Evolutionary conservation across 805 yeast genomes (phyloP), one percentile per base, ranked within the genome.

Genomic region (Hanseniaspora jakobsenii): DNA sequence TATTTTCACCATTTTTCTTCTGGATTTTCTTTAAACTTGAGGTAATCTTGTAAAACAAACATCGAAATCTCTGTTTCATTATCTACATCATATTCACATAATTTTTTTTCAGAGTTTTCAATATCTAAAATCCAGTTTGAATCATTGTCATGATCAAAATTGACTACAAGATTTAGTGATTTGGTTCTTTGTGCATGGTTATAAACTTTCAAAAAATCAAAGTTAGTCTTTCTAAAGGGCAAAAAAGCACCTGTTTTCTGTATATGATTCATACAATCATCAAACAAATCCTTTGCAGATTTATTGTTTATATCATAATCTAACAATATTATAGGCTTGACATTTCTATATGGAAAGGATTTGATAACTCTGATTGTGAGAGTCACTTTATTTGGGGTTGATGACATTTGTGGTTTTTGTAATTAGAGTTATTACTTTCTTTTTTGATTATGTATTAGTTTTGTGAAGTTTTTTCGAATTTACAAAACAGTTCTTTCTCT

Each of bases 141-240:
- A 32, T 60, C 62, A 5, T 78, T 81, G 54, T 77, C 83, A 55
- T 87, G 78, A 22, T 84, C 95, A 59, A 91, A 72, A 59, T 91
- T 91, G 50, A 91, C 81, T 37, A 86, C 91, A 52, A 91, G 68
- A 57, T 91, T 86, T 75, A 86, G 81, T 2, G 95, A 83, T 63
- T 91, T 91, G 24, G 94, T 73, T 10, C 93, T 91, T 60, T 89
- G 97, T 0, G 98, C 97, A 57, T 85, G 86, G 23, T 95, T 81
- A 63, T 91, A 91, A 6, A 91, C 71, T 61, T 91, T 91, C 47
- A 89, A 59, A 0, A 87, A 68, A 56, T 89, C 82, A 50, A 76
- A 81, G 0, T 63, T 66, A 8, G 83, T 82, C 49, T 71, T 81
- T 55, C 96, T 70, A 61, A 77, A 87, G 2, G 97, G 94, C 55